Percentiles rank a stretch among this genome's conserved stretches.
phyloP scores from a whole-genome alignment of 805 yeast species.

The Nakazawaea anatomiae region DNA sequence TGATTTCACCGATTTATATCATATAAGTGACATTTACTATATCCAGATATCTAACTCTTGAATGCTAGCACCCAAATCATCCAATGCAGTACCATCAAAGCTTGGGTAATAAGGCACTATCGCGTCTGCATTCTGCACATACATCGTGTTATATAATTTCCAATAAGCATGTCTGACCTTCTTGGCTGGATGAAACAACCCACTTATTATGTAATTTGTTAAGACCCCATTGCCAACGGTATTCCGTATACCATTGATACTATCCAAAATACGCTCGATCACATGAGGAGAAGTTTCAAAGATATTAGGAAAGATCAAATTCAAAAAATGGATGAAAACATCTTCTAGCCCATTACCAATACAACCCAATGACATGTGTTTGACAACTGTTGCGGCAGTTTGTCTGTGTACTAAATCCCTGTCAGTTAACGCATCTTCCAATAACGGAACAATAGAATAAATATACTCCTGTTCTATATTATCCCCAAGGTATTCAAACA shows the following conservation, averaged over 20 bases:
- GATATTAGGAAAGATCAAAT: conserved; percentile 80
- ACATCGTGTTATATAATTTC: conserved; percentile 73
- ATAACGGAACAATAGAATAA: conserved; percentile 68
- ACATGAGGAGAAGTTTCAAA: conserved; percentile 97
- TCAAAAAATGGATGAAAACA: conserved; percentile 76
- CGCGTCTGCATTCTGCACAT: conserved; percentile 67
- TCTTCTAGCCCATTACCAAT: conserved; percentile 73
- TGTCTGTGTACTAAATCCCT: conserved; percentile 92
- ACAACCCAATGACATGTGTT: conserved; percentile 76
- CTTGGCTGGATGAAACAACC: conserved; percentile 89
- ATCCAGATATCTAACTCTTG: conserved; percentile 46
- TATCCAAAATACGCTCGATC: conserved; percentile 72
- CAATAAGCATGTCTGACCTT: conserved; percentile 83
- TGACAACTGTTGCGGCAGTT: conserved; percentile 85
- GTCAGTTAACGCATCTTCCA: conserved; percentile 88
- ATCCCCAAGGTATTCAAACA: conserved; percentile 88
- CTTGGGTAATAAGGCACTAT: conserved; percentile 80
- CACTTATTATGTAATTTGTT: conserved; percentile 76
- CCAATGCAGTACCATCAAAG: conserved; percentile 28
- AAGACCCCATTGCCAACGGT: conserved; percentile 74
- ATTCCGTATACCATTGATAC: conserved; percentile 64
- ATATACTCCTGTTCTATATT: conserved; percentile 69
- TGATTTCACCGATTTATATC: too few relatives aligned
- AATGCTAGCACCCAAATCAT: background rate
- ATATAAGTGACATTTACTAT: background rate